These are phyloP conservation scores for Candida odintsovae DNA, from an alignment of 805 yeast species.

Conservation along the genomic window DNA sequence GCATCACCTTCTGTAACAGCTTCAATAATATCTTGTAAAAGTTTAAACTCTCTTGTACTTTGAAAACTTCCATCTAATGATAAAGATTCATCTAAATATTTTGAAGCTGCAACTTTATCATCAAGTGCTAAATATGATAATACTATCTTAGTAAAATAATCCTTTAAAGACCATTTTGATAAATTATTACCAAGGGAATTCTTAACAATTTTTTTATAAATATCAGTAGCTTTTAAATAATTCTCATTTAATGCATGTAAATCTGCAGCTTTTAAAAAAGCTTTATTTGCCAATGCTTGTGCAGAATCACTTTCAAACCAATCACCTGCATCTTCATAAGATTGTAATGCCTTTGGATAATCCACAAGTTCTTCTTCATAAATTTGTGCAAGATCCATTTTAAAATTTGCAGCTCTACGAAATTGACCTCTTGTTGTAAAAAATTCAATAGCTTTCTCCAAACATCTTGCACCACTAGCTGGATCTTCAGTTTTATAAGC, in stretches of 20 bases:
- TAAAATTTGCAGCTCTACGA: constrained; percentile 92
- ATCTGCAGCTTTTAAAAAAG: constrained; percentile 85
- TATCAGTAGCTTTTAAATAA: constrained; percentile 67
- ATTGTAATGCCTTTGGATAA: constrained; percentile 57
- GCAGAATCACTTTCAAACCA: constrained; percentile 95
- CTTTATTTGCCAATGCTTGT: constrained; percentile 82
- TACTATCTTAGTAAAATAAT: constrained; percentile 79
- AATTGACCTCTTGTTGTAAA: constrained; percentile 91
- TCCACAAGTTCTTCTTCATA: constrained; percentile 76
- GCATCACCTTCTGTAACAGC: constrained; percentile 78
- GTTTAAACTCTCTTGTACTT: constrained; percentile 67
- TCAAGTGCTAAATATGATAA: constrained; percentile 79
- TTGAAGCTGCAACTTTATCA: constrained; percentile 81
- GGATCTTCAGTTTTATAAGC: constrained; percentile 73
- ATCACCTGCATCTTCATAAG: constrained; percentile 92
- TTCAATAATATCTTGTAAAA: constrained; percentile 60
- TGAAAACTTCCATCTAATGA: constrained; percentile 74
- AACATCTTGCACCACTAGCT: constrained; percentile 67
- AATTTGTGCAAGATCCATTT: constrained; percentile 82
- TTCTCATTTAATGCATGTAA: constrained; percentile 72
- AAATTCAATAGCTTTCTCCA: constrained; percentile 71
- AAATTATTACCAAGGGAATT: constrained; percentile 68
- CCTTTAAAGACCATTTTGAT: constrained; percentile 89
- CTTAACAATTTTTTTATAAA: constrained; percentile 74
- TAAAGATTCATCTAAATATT: constrained; percentile 55